Base-by-base conservation (phyloP, 2,329 filamentous ascomycete genomes). In the Penicillium aurantiogriseum region DNA sequence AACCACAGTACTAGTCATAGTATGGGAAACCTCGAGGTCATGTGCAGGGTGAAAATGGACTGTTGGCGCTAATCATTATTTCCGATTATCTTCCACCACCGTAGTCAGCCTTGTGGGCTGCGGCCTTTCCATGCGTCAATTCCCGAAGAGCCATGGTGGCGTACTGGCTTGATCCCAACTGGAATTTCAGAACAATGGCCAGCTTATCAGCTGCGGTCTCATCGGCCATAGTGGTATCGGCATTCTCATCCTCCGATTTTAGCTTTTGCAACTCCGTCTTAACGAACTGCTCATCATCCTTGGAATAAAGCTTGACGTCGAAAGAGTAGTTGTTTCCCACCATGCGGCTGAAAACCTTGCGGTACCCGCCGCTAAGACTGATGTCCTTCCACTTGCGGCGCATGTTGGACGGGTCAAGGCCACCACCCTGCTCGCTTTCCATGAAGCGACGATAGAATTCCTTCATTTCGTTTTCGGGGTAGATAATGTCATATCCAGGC, bases 401-500 rank as follows among this genome's bases (percentile, higher is more conserved):
- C 94, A 99, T 97, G 61, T 91, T 82, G 68, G 88, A 83, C 0
- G 94, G 93, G 72, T 96, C 87, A 13, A 99, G 80, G 1, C 80
- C 78, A 11, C 93, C 93, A 60, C 94, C 92, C 61, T 85, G 83
- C 47, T 89, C 83, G 51, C 83, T 88, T 33, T 77, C 84, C 95
- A 99, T 99, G 76, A 97, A 95, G 2, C 85, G 82, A 62, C 83
- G 83, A 77, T 97, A 99, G 73, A 88, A 96, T 3, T 85, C 81
- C n/a, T 89, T 91, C 61, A 96, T 85, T 36, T 85, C 85, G 72
- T 99, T 97, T 23, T 81, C 72, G 0, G 94, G 94, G 71, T 97
- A 99, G 36, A 90, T 75, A 39, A 97, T 85, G 66, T 96, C 92
- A 77, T 87, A 97, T 19, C 94, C 94, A 0, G 94, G 94, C n/a